Evolutionary conservation across 805 yeast genomes (phyloP).

Genomic region (Cyberlindnera bimundalis): DNA sequence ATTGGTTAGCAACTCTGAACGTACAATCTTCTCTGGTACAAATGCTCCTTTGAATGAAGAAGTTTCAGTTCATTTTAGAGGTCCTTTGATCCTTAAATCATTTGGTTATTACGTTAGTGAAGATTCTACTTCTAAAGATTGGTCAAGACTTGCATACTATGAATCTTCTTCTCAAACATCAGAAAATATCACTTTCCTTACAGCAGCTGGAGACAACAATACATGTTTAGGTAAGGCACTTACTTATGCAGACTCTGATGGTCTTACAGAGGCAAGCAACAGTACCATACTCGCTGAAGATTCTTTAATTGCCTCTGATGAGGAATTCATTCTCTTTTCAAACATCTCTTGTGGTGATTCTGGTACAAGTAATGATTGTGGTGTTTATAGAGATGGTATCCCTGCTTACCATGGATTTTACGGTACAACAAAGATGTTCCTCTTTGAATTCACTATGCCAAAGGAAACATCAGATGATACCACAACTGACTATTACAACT

Average conservation of each 20-base stretch:
- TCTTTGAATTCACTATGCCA: conserved; percentile 70
- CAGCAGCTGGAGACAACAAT: conserved; percentile 56
- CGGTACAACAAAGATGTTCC: conserved; percentile 66
- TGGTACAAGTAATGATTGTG: conserved; percentile 58
- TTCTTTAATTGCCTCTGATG: conserved; percentile 50
- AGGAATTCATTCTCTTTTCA: conserved; percentile 60
- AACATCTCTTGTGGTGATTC: conserved; percentile 54
- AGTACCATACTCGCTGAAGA: conserved; percentile 48
- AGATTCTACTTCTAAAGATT: conserved; percentile 37
- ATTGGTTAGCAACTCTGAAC: conserved; percentile 38
- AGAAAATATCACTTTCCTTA: conserved; percentile 65
- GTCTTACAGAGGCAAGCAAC: conserved; percentile 41
- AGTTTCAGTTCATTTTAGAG: conserved; percentile 74
- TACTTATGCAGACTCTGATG: conserved; percentile 58
- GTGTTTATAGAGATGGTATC: conserved; percentile 70
- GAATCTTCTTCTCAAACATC: conserved; percentile 45
- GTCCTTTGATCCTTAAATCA: conserved; percentile 58
- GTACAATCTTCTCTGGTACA: conserved; percentile 48
- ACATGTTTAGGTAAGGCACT: conserved; percentile 68
- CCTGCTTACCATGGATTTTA: conserved; percentile 72
- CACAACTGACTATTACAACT: conserved; percentile 39
- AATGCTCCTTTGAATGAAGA: conserved; percentile 67
- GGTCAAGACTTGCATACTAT: conserved; percentile 62
- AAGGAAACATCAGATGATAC: conserved; percentile 40
- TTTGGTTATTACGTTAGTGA: conserved; percentile 60